A percentile compares a stretch with the other conserved stretches of the same genome.
phyloP scores from a whole-genome alignment of 2,329 filamentous ascomycete species.

The Penicillium hesseltinei region DNA sequence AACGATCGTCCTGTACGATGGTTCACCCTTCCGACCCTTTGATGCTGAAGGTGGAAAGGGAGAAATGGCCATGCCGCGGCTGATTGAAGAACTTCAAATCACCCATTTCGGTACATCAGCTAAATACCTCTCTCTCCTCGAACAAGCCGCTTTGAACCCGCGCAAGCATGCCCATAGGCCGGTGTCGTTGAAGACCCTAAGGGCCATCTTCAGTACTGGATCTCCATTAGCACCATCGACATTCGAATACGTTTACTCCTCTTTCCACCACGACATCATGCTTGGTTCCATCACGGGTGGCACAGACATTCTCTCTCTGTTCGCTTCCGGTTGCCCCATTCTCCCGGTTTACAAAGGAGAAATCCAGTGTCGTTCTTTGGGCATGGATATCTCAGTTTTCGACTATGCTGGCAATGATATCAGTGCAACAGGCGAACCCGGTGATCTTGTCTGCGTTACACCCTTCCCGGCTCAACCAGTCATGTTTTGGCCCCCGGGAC shows the following conservation, averaged over 20 bases:
- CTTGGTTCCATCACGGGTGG: constrained; percentile 92
- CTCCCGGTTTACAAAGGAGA: constrained; percentile 70
- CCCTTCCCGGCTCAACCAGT: constrained; percentile 91
- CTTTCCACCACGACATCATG: constrained; percentile 77
- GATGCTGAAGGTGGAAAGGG: constrained; percentile 58
- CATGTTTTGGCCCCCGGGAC: constrained; percentile 72
- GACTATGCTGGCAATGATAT: constrained; percentile 60
- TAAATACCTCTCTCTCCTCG: constrained; percentile 86
- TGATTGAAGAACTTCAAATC: constrained; percentile 77
- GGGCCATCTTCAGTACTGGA: constrained; percentile 90
- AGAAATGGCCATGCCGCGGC: constrained; percentile 74
- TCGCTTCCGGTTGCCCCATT: constrained; percentile 78
- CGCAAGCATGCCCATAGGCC: constrained; percentile 47
- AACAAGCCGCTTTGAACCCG: constrained; percentile 70
- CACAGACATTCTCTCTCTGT: constrained; percentile 94
- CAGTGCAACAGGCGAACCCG: constrained; percentile 64
- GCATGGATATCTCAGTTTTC: constrained; percentile 67
- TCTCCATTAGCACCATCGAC: constrained; percentile 90
- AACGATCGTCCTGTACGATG: constrained; percentile 85
- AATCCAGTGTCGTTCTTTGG: constrained; percentile 74
- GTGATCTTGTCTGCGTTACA: constrained; percentile 81
- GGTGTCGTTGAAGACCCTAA: constrained; percentile 53
- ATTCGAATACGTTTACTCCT: constrained; percentile 82
- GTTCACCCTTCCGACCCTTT: constrained; percentile 78
- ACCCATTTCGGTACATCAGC: constrained; percentile 95